These are phyloP conservation scores for Vanderwaltozyma yarrowii DNA, from an alignment of 805 yeast species.

Conservation along the genomic window DNA sequence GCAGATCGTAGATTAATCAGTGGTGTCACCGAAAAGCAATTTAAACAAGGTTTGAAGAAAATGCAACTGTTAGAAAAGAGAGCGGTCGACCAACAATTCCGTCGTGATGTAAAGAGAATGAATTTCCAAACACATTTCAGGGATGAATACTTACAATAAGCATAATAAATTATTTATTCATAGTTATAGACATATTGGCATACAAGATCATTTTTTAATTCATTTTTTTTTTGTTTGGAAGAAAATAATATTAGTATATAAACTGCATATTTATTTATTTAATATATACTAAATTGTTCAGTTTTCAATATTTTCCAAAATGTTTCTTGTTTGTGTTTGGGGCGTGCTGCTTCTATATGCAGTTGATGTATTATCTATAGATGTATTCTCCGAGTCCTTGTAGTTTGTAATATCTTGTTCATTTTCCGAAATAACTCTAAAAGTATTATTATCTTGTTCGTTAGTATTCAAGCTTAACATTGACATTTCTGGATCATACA, in stretches of 20 bases:
- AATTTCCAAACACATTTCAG: constrained; percentile 82
- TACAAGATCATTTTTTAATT: too few relatives aligned
- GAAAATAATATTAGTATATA: too few relatives aligned
- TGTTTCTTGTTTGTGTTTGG: background rate
- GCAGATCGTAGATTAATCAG: constrained; percentile 56
- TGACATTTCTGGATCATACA: background rate
- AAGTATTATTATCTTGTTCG: background rate
- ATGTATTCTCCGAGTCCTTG: background rate
- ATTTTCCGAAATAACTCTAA: background rate
- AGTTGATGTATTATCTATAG: background rate
- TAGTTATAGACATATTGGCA: background rate
- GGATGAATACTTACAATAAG: constrained; percentile 48
- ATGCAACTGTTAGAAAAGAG: constrained; percentile 35
- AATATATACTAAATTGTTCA: background rate
- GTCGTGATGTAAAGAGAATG: constrained; percentile 53
- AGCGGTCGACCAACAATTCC: constrained; percentile 31
- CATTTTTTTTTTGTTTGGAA: too few relatives aligned
- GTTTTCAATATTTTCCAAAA: background rate
- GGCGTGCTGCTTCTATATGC: background rate
- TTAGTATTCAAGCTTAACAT: background rate
- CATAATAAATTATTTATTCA: background rate
- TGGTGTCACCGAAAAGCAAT: constrained; percentile 52
- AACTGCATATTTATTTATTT: too few relatives aligned
- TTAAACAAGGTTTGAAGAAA: constrained; percentile 39
- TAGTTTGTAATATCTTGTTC: background rate